Conservation (phyloP, 2,329 filamentous ascomycete genomes). For the Sclerotinia borealis region DNA sequence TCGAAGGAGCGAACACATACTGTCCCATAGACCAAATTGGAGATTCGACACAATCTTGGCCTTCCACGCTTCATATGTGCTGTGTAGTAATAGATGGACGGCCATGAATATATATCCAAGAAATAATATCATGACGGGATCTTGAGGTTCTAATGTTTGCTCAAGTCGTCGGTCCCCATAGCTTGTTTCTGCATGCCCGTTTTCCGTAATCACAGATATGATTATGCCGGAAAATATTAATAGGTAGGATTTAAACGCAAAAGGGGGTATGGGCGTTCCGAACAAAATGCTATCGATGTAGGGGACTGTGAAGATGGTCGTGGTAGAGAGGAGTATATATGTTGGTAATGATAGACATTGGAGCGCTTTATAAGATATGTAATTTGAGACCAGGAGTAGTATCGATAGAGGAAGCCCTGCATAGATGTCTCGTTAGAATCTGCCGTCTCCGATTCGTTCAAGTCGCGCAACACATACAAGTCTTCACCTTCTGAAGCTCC, state of each 20-base stretch:
- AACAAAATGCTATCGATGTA: conserved; percentile 9
- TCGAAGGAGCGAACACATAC: not conserved
- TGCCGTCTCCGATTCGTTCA: not conserved
- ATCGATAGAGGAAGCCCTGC: conserved; percentile 11
- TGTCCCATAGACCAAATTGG: conserved; percentile 11
- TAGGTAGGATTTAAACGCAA: conserved; percentile 3
- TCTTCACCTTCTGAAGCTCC: not conserved
- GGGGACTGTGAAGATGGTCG: conserved; percentile 8
- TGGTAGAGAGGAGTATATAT: conserved; percentile 11
- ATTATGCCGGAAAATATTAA: conserved; percentile 8
- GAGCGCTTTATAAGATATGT: conserved; percentile 10
- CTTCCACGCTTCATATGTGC: conserved; percentile 11
- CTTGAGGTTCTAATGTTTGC: conserved; percentile 12
- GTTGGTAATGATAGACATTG: conserved; percentile 12
- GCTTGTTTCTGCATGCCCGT: conserved; percentile 6
- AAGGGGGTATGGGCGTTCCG: not conserved
- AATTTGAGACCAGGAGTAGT: conserved; percentile 6
- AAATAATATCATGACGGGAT: conserved; percentile 10
- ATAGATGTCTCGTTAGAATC: not conserved
- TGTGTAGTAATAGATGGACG: conserved; percentile 3
- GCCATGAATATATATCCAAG: conserved; percentile 13
- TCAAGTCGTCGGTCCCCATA: conserved; percentile 10
- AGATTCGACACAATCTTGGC: conserved; percentile 1
- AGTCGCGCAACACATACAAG: conserved; percentile 3
- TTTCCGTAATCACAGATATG: conserved; percentile 11